phyloP scores from a whole-genome alignment of 2,329 filamentous ascomycete genomes.

The Ophiostoma populinum region DNA sequence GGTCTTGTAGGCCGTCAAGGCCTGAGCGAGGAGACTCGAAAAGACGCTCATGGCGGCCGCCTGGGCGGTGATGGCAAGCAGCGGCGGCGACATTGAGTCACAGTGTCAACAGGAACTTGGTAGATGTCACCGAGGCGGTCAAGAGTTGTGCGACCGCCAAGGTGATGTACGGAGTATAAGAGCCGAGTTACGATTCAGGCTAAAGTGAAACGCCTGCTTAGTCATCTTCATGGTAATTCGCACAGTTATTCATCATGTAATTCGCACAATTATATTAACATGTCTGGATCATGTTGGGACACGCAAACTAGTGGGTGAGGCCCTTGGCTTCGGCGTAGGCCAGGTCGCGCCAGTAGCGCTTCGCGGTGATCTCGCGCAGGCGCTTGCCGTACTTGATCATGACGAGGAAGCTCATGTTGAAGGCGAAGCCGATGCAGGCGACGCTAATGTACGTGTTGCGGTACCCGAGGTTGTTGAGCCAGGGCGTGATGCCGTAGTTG shows the following conservation, averaged over 20 bases:
- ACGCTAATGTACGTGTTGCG: constrained; percentile 9
- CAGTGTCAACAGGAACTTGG: too few species aligned
- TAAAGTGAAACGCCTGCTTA: too few species aligned
- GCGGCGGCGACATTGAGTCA: constrained; percentile 24
- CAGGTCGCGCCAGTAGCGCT: constrained; percentile 1
- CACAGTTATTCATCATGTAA: too few species aligned
- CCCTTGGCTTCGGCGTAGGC: background rate
- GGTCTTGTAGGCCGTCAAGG: constrained; percentile 42
- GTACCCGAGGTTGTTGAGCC: constrained; percentile 11
- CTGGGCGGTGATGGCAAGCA: constrained; percentile 46
- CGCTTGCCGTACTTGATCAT: constrained; percentile 1
- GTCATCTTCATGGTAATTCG: too few species aligned
- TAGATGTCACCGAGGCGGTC: too few species aligned
- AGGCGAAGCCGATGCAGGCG: background rate
- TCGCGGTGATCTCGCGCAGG: background rate
- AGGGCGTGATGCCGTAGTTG: constrained; percentile 19
- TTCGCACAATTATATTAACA: too few species aligned
- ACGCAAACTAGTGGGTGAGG: constrained; percentile 1
- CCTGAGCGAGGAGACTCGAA: constrained; percentile 59
- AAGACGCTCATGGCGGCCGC: constrained; percentile 45
- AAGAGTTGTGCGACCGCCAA: too few species aligned
- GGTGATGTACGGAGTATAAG: too few species aligned
- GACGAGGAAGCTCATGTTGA: constrained; percentile 1
- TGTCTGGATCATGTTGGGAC: too few species aligned
- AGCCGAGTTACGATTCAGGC: too few species aligned